Evolutionary conservation across 2,329 filamentous ascomycete genomes (phyloP).

Genomic region (Sclerotinia spermophila): DNA sequence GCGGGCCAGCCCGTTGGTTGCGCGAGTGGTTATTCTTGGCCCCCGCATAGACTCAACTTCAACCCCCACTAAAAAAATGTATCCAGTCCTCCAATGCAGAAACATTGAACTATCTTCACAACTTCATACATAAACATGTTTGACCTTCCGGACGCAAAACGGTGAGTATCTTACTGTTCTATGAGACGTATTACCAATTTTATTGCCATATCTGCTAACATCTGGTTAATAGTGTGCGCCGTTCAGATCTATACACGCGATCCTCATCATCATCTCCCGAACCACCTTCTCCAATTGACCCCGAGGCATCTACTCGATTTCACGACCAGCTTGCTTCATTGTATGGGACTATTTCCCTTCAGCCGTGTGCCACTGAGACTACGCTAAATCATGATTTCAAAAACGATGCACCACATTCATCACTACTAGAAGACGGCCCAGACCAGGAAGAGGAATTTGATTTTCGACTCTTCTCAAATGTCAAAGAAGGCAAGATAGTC

Average conservation of each 20-base stretch:
- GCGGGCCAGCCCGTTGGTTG: slow-evolving; percentile 17
- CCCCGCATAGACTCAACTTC: slow-evolving; percentile 3
- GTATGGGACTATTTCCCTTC: slow-evolving; percentile 26
- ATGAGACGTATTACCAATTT: not conserved
- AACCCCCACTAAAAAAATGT: slow-evolving; percentile 16
- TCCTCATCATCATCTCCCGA: slow-evolving; percentile 24
- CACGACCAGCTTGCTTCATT: slow-evolving; percentile 29
- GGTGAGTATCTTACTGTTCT: slow-evolving; percentile 39
- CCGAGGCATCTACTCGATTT: slow-evolving; percentile 22
- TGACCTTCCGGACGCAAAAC: slow-evolving; percentile 50
- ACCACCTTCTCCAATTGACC: slow-evolving; percentile 29
- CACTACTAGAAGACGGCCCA: slow-evolving; percentile 6
- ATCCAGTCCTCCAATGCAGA: not conserved
- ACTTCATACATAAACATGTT: slow-evolving; percentile 42
- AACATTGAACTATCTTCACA: not conserved
- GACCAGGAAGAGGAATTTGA: slow-evolving; percentile 45
- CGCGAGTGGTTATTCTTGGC: slow-evolving; percentile 8
- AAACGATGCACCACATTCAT: slow-evolving; percentile 27
- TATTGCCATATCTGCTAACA: slow-evolving; percentile 17
- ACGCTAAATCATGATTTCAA: slow-evolving; percentile 21
- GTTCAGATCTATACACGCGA: slow-evolving; percentile 49
- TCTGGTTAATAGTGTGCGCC: slow-evolving; percentile 45
- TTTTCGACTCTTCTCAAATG: slow-evolving; percentile 53
- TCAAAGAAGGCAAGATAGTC: slow-evolving; percentile 44
- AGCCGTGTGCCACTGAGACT: not conserved